Evolutionary conservation across 148 eudicot species (phyloP).

Genomic region (Camellia lanceoleosa): DNA sequence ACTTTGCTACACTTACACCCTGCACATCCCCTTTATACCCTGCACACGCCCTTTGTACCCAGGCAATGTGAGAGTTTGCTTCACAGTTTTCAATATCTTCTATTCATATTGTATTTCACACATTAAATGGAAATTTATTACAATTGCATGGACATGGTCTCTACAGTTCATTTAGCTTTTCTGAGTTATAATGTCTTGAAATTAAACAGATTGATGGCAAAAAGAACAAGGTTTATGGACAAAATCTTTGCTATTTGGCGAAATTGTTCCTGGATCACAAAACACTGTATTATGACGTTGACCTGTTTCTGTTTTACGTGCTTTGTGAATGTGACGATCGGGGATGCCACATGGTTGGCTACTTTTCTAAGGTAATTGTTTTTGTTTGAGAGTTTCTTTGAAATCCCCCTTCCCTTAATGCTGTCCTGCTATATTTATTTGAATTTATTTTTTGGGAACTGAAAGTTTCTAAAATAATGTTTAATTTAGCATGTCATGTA

Average conservation of each 20-base stretch:
- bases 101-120: neutral
- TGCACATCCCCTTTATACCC: too few species aligned
- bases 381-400: neutral
- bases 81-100: neutral
- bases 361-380: conserved; percentile 82
- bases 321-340: conserved; percentile 98
- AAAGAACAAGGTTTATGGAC: conserved; percentile 97
- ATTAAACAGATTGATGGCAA: conserved; percentile 84
- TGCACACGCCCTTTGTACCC: too few species aligned
- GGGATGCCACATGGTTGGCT: conserved; percentile 99
- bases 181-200: conserved; percentile 19
- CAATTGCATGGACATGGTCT: neutral
- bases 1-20: too few species aligned
- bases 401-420: neutral
- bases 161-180: neutral
- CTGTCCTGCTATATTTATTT: neutral
- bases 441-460: neutral
- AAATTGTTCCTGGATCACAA: conserved; percentile 96
- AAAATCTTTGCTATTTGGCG: conserved; percentile 93
- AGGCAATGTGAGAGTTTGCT: too few species aligned
- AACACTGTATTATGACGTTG: conserved; percentile 95
- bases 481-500: neutral
- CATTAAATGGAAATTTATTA: neutral
- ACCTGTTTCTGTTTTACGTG: conserved; percentile 84
- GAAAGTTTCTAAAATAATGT: neutral